These are phyloP conservation scores for Apiosordaria backusii DNA, from an alignment of 495 filamentous ascomycete species.

Conservation along the genomic window DNA sequence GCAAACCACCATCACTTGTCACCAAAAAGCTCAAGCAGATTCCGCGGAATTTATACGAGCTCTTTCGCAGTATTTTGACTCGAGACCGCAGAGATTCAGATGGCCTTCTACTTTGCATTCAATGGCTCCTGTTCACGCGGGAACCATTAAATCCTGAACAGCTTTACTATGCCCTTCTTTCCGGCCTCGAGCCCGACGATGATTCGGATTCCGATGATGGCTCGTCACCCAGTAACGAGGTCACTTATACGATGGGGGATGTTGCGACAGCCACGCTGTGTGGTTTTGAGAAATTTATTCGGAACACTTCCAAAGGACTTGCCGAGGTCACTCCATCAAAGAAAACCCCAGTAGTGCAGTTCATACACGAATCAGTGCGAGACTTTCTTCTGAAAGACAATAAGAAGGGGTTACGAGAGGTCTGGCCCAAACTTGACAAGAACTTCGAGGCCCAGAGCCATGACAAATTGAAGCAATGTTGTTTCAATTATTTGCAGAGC, in stretches of 20 bases:
- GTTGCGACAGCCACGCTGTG: background rate
- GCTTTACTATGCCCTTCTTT: slow-evolving; percentile 39
- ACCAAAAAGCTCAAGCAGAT: slow-evolving; percentile 29
- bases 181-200: slow-evolving; percentile 24
- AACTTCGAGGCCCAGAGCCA: slow-evolving; percentile 33
- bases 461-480: slow-evolving; percentile 37
- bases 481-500: slow-evolving; percentile 24
- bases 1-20: slow-evolving; percentile 18
- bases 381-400: slow-evolving; percentile 34
- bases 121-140: slow-evolving; percentile 40
- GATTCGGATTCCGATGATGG: slow-evolving; percentile 7
- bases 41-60: slow-evolving; percentile 30
- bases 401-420: slow-evolving; percentile 28
- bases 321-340: slow-evolving; percentile 31
- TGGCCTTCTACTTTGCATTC: slow-evolving; percentile 36
- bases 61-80: slow-evolving; percentile 39
- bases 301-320: slow-evolving; percentile 36
- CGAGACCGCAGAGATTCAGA: slow-evolving; percentile 30
- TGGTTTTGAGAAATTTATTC: slow-evolving; percentile 22
- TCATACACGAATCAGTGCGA: slow-evolving; percentile 44
- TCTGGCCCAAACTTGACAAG: slow-evolving; percentile 33
- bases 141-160: slow-evolving; percentile 32
- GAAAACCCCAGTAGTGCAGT: slow-evolving; percentile 33
- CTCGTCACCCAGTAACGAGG: slow-evolving; percentile 4
- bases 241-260: slow-evolving; percentile 10